phyloP scores from a whole-genome alignment of 1,139 yeast species.

The Geotrichum carabidarum region DNA sequence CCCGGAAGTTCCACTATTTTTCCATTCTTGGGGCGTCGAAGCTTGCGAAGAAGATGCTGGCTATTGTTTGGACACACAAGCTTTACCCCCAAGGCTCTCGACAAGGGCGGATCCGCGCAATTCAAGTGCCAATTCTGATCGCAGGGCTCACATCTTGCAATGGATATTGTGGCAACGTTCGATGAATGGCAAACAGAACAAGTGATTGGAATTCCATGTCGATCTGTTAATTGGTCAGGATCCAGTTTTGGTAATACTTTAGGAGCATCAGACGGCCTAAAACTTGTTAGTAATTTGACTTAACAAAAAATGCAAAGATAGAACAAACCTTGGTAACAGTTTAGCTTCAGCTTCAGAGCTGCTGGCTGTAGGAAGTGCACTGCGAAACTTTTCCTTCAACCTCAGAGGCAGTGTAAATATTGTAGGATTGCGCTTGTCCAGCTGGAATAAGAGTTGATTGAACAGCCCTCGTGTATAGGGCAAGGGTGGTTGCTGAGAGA shows the following conservation, averaged over 20 bases:
- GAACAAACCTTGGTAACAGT: conserved; percentile 41
- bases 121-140: conserved; percentile 84
- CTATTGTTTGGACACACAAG: conserved; percentile 95
- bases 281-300: neutral
- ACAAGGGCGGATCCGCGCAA: conserved; percentile 72
- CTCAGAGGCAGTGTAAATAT: conserved; percentile 66
- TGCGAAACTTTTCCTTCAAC: conserved; percentile 68
- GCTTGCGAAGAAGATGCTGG: conserved; percentile 37
- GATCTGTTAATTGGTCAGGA: conserved; percentile 60
- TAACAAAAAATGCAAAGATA: neutral
- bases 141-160: conserved; percentile 83
- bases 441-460: conserved; percentile 55
- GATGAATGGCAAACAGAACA: conserved; percentile 75
- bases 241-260: conserved; percentile 28
- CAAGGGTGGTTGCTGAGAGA: conserved; percentile 34
- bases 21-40: conserved; percentile 53
- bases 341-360: conserved; percentile 62
- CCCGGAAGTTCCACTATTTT: conserved; percentile 46
- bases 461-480: conserved; percentile 45
- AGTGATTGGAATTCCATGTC: conserved; percentile 56
- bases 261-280: neutral
- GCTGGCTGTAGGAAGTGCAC: conserved; percentile 58
- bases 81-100: conserved; percentile 66
- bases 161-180: conserved; percentile 51
- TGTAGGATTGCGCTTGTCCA: conserved; percentile 59